These are phyloP conservation scores for Dactylonectria macrodidyma DNA, from an alignment of 2,329 filamentous ascomycete species.

Conservation along the genomic window DNA sequence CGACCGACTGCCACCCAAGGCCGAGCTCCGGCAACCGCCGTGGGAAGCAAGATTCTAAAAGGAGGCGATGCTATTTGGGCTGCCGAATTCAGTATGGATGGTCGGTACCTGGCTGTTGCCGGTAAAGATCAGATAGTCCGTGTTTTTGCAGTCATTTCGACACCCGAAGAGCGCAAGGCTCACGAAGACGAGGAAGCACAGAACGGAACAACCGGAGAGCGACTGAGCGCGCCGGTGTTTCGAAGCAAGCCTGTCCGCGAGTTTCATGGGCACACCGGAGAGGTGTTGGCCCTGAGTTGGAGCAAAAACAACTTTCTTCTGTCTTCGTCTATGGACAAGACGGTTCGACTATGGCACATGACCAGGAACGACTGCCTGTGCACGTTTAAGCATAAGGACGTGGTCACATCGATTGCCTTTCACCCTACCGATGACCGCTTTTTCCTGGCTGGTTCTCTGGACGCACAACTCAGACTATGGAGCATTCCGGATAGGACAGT, in stretches of 20 bases:
- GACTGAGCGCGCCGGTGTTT: conserved; percentile 92
- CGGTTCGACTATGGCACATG: conserved; percentile 93
- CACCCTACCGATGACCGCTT: conserved; percentile 96
- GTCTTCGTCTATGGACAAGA: conserved; percentile 98
- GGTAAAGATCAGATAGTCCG: conserved; percentile 90
- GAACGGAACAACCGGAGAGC: conserved; percentile 62
- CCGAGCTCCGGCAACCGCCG: conserved; percentile 53
- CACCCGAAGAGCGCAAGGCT: conserved; percentile 80
- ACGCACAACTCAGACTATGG: conserved; percentile 91
- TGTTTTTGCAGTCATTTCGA: conserved; percentile 91
- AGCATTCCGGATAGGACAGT: conserved; percentile 97
- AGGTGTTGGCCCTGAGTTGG: conserved; percentile 94
- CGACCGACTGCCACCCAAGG: conserved; percentile 50
- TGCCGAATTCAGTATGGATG: conserved; percentile 92
- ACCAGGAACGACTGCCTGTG: conserved; percentile 89
- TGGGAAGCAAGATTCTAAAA: conserved; percentile 58
- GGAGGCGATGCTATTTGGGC: conserved; percentile 87
- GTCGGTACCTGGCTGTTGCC: conserved; percentile 90
- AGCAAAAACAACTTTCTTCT: conserved; percentile 99
- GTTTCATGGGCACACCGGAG: conserved; percentile 86
- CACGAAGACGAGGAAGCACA: conserved; percentile 75
- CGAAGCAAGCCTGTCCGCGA: conserved; percentile 82
- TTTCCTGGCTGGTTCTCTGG: conserved; percentile 93
- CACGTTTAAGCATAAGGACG: conserved; percentile 94
- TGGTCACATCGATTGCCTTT: conserved; percentile 95